Conservation (phyloP, 2,329 filamentous ascomycete species). For the Aaosphaeria arxii region DNA sequence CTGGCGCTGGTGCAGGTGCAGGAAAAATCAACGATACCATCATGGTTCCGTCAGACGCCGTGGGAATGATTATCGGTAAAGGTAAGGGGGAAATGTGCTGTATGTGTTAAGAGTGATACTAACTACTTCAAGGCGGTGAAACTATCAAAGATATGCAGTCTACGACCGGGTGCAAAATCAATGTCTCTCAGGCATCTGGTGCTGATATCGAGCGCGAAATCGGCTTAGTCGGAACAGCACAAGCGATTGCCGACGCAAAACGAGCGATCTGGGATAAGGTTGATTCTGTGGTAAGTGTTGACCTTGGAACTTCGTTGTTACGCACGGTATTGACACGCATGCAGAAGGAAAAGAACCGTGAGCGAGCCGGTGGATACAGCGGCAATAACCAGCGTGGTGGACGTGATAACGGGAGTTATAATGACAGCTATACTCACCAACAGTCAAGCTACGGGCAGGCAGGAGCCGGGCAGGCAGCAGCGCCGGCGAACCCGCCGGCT, state of each 20-base stretch:
- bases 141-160: slow-evolving; percentile 94
- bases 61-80: slow-evolving; percentile 96
- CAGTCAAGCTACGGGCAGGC: slow-evolving; percentile 37
- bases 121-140: slow-evolving; percentile 61
- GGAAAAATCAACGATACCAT: slow-evolving; percentile 77
- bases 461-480: slow-evolving; percentile 23
- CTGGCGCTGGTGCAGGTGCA: slow-evolving; percentile 38
- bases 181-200: slow-evolving; percentile 78
- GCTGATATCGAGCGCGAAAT: slow-evolving; percentile 84
- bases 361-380: slow-evolving; percentile 31
- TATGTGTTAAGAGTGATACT: slow-evolving; percentile 6
- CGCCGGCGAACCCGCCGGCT: slow-evolving; percentile 41
- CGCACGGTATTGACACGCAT: slow-evolving; percentile 12
- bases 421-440: slow-evolving; percentile 48
- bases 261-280: slow-evolving; percentile 88
- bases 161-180: slow-evolving; percentile 87
- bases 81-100: slow-evolving; percentile 39
- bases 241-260: slow-evolving; percentile 79
- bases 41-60: slow-evolving; percentile 82
- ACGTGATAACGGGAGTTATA: slow-evolving; percentile 38
- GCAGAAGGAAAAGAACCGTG: slow-evolving; percentile 45
- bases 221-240: slow-evolving; percentile 73
- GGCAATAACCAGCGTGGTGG: slow-evolving; percentile 21
- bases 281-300: slow-evolving; percentile 71
- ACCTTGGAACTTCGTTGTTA: neutral